phyloP scores from a whole-genome alignment of 2,329 filamentous ascomycete species.

The Chaetoscypha palmicola region DNA sequence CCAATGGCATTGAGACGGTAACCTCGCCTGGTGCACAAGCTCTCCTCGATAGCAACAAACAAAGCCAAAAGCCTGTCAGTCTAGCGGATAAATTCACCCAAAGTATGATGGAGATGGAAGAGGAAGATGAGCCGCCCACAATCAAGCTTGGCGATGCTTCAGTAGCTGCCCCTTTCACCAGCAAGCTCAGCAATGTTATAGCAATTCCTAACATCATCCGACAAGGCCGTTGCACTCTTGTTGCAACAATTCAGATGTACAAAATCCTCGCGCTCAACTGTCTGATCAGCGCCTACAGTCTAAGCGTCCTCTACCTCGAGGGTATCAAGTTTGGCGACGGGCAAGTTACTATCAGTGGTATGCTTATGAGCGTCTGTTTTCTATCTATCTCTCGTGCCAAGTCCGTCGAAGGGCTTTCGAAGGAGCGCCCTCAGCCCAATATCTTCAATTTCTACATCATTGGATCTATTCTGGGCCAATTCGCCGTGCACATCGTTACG shows the following conservation, averaged over 20 bases:
- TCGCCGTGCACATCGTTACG: conserved; percentile 89
- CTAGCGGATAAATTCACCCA: conserved; percentile 82
- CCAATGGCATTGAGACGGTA: conserved; percentile 53
- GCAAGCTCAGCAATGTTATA: conserved; percentile 92
- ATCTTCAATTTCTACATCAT: conserved; percentile 99
- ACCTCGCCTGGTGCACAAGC: conserved; percentile 59
- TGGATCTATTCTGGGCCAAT: conserved; percentile 92
- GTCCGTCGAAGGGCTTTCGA: conserved; percentile 89
- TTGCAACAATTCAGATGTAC: conserved; percentile 99
- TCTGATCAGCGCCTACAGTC: conserved; percentile 92
- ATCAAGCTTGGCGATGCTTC: conserved; percentile 97
- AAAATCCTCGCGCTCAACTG: conserved; percentile 98
- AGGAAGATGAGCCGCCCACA: conserved; percentile 85
- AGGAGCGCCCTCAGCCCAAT: conserved; percentile 95
- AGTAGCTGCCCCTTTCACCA: conserved; percentile 94
- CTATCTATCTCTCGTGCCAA: conserved; percentile 96
- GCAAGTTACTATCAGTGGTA: conserved; percentile 96
- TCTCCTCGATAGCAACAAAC: conserved; percentile 47
- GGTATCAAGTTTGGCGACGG: conserved; percentile 99
- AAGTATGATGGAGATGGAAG: conserved; percentile 82
- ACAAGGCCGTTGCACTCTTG: conserved; percentile 92
- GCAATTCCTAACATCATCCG: conserved; percentile 98
- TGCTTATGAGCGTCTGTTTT: conserved; percentile 99
- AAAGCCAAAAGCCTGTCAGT: conserved; percentile 61
- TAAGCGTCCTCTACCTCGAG: conserved; percentile 92